Evolutionary conservation across 148 eudicot genomes (phyloP).

Genomic region (Vaccinium macrocarpon): DNA sequence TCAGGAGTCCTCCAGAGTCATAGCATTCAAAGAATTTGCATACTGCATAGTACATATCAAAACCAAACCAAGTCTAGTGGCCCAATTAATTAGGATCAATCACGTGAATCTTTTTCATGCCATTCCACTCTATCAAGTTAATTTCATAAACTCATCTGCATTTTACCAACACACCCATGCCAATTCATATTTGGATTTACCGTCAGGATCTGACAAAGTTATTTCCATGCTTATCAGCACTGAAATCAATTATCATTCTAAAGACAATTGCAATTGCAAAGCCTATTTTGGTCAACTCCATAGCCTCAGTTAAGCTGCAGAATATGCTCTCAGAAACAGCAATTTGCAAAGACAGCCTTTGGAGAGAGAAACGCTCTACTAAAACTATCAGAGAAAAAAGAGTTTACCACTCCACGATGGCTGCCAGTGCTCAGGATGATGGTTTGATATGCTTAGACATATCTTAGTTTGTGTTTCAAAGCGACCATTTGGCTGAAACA

Average conservation of each 20-base stretch:
- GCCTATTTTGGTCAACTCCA: not conserved
- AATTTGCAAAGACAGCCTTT: not conserved
- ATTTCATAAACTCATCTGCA: not conserved
- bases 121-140: not conserved
- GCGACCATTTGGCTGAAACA: constrained; percentile 91
- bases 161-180: not conserved
- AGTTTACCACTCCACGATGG: constrained; percentile 98
- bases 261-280: not conserved
- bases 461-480: constrained; percentile 98
- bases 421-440: constrained; percentile 99
- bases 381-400: not conserved
- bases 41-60: too few species aligned
- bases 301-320: not conserved
- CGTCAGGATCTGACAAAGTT: not conserved
- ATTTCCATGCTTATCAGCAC: not conserved
- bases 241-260: not conserved
- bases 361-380: not conserved
- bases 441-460: constrained; percentile 95
- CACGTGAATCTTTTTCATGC: not conserved
- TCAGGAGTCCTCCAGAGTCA: not conserved
- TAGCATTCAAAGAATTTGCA: constrained; percentile 3
- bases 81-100: not conserved
- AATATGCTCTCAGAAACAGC: constrained; percentile 8
- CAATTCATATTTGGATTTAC: not conserved
- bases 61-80: not conserved